Base-by-base conservation (phyloP, 371 early-diverging fungal species). In the Dichotomocladium elegans region DNA sequence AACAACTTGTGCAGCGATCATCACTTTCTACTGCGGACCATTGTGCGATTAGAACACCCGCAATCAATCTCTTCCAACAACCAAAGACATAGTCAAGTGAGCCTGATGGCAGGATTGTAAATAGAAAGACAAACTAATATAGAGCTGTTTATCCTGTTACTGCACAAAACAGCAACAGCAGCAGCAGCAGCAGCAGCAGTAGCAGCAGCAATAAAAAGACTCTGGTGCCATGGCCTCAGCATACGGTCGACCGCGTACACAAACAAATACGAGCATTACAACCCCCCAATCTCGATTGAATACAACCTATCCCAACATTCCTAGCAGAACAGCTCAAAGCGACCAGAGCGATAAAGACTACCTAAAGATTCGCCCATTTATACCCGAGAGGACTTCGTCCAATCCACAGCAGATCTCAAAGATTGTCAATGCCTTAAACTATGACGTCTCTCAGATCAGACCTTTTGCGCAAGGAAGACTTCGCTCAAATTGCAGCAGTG, bases 301-400 rank as follows among this genome's bases (percentile, higher is more conserved):
- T 6, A n/a, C 37, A 37, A 21, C 37, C 1, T 37, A 37, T 15
- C n/a, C n/a, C 21, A 21, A 21, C 1, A 37, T 37, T 6, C 37
- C 37, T 17, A 12, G 7, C 21, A n/a, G 37, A 15, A 17, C 37
- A 2, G 21, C 37, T 37, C n/a, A n/a, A n/a, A n/a, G n/a, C n/a
- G n/a, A n/a, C n/a, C n/a, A n/a, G n/a, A n/a, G n/a, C n/a, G n/a
- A n/a, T n/a, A n/a, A n/a, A n/a, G 24, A 66, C 12, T 58, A 53
- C 47, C 53, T 41, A n/a, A 45, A 34, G 40, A 60, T 58, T 14
- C 30, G 45, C 31, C 65, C 57, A 0, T 55, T 34, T 41, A 65
- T 65, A 37, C 65, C 65, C 28, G 54, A 57, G 26, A 53, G 65
- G 15, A 65, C 46, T n/a, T 65, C 65, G 6, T 65, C 65, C n/a